Base-by-base conservation (phyloP, 345 rosid genomes). In the Anastatica hierochuntica region DNA sequence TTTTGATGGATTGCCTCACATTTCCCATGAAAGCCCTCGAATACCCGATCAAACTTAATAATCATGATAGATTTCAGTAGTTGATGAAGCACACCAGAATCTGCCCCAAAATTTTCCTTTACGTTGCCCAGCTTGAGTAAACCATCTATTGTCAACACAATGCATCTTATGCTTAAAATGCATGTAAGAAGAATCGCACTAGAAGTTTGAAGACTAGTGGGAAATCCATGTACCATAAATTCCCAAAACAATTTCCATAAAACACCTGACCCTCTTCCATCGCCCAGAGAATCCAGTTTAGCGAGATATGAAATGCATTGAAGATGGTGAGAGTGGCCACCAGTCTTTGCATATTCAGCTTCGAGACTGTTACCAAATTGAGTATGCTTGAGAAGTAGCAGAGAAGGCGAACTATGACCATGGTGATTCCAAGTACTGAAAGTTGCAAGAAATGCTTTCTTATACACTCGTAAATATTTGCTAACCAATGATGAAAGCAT, bases 161-260 rank as follows among this genome's bases (percentile, higher is more conserved):
- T 78, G 49, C 72, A 72, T 63, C 83, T 78, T 70, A 92, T 78
- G 67, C 76, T 77, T 57, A 81, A 70, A 66, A 72, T 53, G 60
- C 95, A 75, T 66, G 98, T 85, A 66, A 92, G 78, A 64, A 85
- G 76, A 62, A 73, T 53, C 49, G 79, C 83, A 65, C 95, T 82
- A 35, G 83, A 62, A 49, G 72, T 56, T 52, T 59, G 79, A 66
- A 73, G 76, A 71, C 76, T 71, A 68, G 70, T 70, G 13, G 98
- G 97, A 67, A 79, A 79, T 61, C 98, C 98, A 79, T 88, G 95
- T 72, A 84, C 57, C 76, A 81, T 76, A 56, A 77, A 79, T 65
- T 81, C 94, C 86, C 84, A 81, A 37, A 81, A 76, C 66, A 80
- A 78, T 80, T 78, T 85, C 60, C 72, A 66, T 27, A 64, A 68